Base-by-base conservation (phyloP, 495 filamentous ascomycete species). In the Trichoderma reesei region DNA sequence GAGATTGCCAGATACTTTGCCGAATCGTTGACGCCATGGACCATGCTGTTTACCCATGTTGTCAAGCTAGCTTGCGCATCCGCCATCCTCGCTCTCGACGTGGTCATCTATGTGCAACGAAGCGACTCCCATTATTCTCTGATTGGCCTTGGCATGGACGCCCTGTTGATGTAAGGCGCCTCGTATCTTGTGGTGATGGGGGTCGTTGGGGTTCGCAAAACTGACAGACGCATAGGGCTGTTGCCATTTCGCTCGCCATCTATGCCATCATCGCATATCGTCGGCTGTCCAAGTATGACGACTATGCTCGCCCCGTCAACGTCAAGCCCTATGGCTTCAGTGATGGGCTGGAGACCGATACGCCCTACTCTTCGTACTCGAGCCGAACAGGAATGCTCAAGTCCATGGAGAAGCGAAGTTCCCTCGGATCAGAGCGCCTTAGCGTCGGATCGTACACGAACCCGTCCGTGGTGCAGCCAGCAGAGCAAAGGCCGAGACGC, bases 1-100 rank as follows among this genome's bases (percentile, higher is more conserved):
- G 72, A 79, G 54, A 70, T 80, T 34, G 73, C 76, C 16, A 72
- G 66, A 65, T 70, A 71, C 59, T 73, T 74, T 56, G 73, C 78
- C 46, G 78, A 80, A 63, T 70, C 72, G 16, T 65, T 81, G 54
- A 80, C 79, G 4, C 78, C 77, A 20, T 74, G 80, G 59, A 70
- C 74, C 31, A 72, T 79, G 66, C 70, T 81, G 20, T 75, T 74
- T 67, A 76, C 70, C 20, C 74, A 78, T 59, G 68, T 77, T 59
- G 59, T 81, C 64, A 81, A 81, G 66, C 63, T 79, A 14, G 73
- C 73, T 0, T 71, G 79, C 14, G 68, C 76, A 1, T 61, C 72
- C 1, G 77, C 72, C 37, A 72, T 79, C 41, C 69, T 81, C 46
- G 76, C 72, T n/a, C 69, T 81, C 16, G 79, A 81, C 64, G 67